Base-by-base conservation (phyloP, 192 early-diverging fungal species). In the Gryganskiella cystojenkinii region DNA sequence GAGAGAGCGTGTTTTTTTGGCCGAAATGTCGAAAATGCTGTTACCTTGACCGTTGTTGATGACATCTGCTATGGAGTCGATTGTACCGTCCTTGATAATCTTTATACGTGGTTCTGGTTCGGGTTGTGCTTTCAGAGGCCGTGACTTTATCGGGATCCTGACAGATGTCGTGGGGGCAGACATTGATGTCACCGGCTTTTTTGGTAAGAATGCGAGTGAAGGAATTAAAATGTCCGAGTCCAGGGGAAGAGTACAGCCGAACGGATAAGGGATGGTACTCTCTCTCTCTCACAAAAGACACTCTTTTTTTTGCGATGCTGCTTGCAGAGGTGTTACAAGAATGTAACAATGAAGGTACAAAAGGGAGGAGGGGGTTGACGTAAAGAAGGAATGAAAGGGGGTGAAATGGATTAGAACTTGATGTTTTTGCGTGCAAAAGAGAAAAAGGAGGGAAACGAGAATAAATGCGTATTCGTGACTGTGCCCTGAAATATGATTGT, bases 21-120 rank as follows among this genome's bases (percentile, higher is more conserved):
- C n/a, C n/a, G n/a, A n/a, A n/a, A n/a, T n/a, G n/a, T n/a, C n/a
- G n/a, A n/a, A n/a, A n/a, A n/a, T n/a, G n/a, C n/a, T n/a, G n/a
- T 11, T 64, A 85, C 84, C 81, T 79, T 79, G 56, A 11, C 67
- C 79, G 6, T 54, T 19, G 30, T 65, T 70, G 6, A 85, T 85
- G 22, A 81, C 31, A 34, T 81, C 47, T 42, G 79, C 85, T 4
- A 86, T 65, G 3, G 79, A 49, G 27, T 80, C 74, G 22, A 86
- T 67, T 0, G 72, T 69, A 2, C 25, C 61, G 46, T 68, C 66
- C 19, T 69, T 50, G 7, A 78, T 37, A 28, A 78, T 63, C 35
- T 78, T 51, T 24, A 78, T 59, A 4, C 74, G 65, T 22, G 74
- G 40, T 40, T 78, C 74, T 51, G 74, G 74, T 28, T 78, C 74